Evolutionary conservation across 163 green algal genomes (phyloP).

Genomic region (Chlorella variabilis): DNA sequence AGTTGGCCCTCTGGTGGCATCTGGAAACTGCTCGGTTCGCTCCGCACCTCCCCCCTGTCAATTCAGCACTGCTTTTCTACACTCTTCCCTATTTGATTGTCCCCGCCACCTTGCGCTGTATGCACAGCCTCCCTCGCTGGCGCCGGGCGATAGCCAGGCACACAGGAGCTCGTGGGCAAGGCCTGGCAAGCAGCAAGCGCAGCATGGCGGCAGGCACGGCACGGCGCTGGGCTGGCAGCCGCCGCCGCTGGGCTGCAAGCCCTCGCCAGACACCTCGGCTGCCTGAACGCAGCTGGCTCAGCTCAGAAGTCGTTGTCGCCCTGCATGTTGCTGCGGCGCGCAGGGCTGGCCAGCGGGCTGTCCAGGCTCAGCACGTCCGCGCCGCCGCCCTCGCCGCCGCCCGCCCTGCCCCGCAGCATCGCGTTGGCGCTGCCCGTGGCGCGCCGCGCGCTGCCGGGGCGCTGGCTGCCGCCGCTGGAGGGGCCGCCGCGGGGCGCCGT

Average conservation of each 20-base stretch:
- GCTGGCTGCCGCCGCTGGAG: background rate
- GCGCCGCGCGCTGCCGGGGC: slow-evolving; percentile 10
- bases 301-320: slow-evolving; percentile 23
- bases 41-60: no score
- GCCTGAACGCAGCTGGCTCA: background rate
- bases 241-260: background rate
- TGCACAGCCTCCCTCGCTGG: background rate
- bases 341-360: background rate
- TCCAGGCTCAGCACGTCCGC: slow-evolving; percentile 3
- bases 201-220: no score
- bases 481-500: background rate
- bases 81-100: no score
- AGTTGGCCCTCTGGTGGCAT: no score
- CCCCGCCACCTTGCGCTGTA: background rate
- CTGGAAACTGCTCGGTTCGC: no score
- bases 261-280: no score
- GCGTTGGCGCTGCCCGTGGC: slow-evolving; percentile 23
- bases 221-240: background rate
- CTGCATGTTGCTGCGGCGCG: background rate
- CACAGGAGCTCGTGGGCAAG: no score
- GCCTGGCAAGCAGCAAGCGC: no score
- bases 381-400: background rate
- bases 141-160: no score
- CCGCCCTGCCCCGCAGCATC: background rate
- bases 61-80: no score